phyloP scores from a whole-genome alignment of 148 eudicot genomes.

The Nepenthes mirabilis region DNA sequence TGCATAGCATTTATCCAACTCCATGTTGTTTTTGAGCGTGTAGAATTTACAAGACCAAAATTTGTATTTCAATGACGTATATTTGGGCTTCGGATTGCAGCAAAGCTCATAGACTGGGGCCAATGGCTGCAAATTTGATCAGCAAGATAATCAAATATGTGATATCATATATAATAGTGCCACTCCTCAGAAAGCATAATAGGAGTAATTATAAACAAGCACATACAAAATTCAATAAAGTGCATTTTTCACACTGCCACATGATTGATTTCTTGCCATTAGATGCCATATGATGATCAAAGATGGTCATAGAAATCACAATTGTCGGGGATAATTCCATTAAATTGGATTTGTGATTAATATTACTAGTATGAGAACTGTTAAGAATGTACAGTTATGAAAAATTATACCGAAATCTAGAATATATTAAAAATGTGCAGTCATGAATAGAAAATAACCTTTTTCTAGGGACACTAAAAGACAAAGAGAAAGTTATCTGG shows the following conservation, averaged over 20 bases:
- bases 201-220: neutral
- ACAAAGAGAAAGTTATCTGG: too few relatives aligned
- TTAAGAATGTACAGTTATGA: too few relatives aligned
- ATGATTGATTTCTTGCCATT: neutral
- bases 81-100: slow-evolving; percentile 52
- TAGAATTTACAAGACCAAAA: slow-evolving; percentile 80
- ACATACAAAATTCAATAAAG: slow-evolving; percentile 80
- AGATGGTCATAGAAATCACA: too few relatives aligned
- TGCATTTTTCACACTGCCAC: slow-evolving; percentile 82
- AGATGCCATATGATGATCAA: neutral
- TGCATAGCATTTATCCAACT: slow-evolving; percentile 58
- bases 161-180: neutral
- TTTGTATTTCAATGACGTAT: slow-evolving; percentile 23
- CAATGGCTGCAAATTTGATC: slow-evolving; percentile 45
- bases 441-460: too few relatives aligned
- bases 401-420: too few relatives aligned
- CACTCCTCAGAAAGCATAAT: neutral
- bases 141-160: neutral
- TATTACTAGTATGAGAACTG: too few relatives aligned
- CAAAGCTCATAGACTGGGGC: slow-evolving; percentile 77
- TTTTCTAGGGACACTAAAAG: too few relatives aligned
- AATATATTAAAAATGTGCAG: too few relatives aligned
- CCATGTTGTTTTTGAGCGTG: slow-evolving; percentile 56
- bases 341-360: too few relatives aligned
- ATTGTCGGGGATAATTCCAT: too few relatives aligned